Conservation (phyloP, 1,284 basidiomycete species). For the Melampsora abietis-canadensis region DNA sequence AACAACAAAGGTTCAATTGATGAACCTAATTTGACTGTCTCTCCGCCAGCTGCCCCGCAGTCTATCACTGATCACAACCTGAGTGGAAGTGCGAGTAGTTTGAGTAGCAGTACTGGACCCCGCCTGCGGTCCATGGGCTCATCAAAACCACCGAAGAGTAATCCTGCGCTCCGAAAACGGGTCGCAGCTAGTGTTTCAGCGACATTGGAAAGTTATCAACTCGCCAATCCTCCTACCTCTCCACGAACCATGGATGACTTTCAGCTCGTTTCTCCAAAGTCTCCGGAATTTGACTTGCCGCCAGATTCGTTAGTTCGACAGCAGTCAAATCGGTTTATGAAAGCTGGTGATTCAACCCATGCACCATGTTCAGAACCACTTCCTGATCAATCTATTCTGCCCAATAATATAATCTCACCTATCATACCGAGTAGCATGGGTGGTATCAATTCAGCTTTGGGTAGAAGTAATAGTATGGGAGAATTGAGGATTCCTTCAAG, state of each 20-base stretch:
- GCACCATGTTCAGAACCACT: background rate
- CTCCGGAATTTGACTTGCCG: background rate
- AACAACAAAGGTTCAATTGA: background rate
- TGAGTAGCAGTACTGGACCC: background rate
- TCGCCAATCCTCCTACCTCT: background rate
- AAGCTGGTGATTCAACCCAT: background rate
- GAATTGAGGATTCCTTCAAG: slow-evolving; percentile 40
- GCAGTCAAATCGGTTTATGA: no score
- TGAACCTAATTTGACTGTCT: slow-evolving; percentile 1
- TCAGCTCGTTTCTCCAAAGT: background rate
- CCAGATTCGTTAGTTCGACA: no score
- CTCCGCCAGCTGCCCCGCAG: background rate
- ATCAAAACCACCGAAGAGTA: slow-evolving; percentile 39
- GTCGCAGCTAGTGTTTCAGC: slow-evolving; percentile 16
- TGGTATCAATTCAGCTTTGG: background rate
- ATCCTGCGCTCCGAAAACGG: slow-evolving; percentile 23
- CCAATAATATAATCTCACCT: background rate
- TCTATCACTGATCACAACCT: background rate
- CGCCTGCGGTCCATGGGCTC: background rate
- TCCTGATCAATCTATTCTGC: background rate
- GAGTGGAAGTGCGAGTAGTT: background rate
- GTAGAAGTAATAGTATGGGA: slow-evolving; percentile 43
- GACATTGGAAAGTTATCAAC: background rate
- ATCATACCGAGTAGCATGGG: background rate
- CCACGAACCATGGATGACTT: background rate